These are phyloP conservation scores for Dillenia suffruticosa DNA, from an alignment of 164 flowering plant genomes.

Conservation along the genomic window DNA sequence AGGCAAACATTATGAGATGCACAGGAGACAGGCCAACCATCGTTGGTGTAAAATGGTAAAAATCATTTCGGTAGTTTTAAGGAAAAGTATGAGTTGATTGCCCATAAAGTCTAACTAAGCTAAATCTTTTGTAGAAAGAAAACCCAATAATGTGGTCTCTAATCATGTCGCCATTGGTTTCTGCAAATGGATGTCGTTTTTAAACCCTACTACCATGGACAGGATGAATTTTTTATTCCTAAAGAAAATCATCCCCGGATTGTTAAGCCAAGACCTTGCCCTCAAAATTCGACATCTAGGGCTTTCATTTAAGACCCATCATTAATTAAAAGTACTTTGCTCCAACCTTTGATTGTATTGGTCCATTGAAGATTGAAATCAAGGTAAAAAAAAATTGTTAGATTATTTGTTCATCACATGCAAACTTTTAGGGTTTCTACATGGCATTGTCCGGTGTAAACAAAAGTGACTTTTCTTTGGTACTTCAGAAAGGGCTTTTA, in stretches of 20 bases:
- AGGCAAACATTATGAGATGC: too few species aligned
- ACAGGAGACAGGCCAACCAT: too few species aligned
- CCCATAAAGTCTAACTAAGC: background rate
- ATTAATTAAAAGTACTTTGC: slow-evolving; percentile 14
- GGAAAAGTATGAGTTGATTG: too few species aligned
- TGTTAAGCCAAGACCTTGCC: slow-evolving; percentile 45
- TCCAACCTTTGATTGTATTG: slow-evolving; percentile 12
- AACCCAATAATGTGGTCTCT: slow-evolving; percentile 39
- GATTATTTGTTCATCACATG: slow-evolving; percentile 27
- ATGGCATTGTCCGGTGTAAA: too few species aligned
- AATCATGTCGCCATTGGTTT: slow-evolving; percentile 26
- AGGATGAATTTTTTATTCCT: slow-evolving; percentile 6
- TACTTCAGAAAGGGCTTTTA: slow-evolving; percentile 15
- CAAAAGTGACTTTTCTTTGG: slow-evolving; percentile 1
- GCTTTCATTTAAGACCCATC: slow-evolving; percentile 9
- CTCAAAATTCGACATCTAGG: slow-evolving; percentile 9
- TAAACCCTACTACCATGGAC: slow-evolving; percentile 15
- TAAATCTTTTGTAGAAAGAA: background rate
- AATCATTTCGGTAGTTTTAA: too few species aligned
- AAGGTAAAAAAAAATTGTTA: slow-evolving; percentile 9
- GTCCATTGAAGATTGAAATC: slow-evolving; percentile 12
- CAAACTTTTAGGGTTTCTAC: slow-evolving; percentile 6
- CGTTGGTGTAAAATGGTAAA: too few species aligned
- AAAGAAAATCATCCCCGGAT: slow-evolving; percentile 12
- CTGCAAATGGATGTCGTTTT: slow-evolving; percentile 21